Evolutionary conservation across 805 yeast species (phyloP).

Genomic region (Sugiyamaella chiloensis): DNA sequence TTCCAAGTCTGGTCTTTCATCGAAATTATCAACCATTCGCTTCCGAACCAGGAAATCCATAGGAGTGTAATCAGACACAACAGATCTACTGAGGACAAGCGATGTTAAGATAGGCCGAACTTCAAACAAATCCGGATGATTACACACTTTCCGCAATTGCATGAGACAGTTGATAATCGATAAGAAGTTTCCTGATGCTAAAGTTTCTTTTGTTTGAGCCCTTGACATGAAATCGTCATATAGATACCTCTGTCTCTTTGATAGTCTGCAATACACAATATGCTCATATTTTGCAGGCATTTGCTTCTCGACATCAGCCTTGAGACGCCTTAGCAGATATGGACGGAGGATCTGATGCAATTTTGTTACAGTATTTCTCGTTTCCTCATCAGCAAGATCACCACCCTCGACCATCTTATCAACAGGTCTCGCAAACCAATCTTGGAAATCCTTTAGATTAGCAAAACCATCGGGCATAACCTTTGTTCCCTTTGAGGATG

Average conservation of each 20-base stretch:
- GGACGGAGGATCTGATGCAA: slow-evolving; percentile 94
- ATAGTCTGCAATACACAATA: slow-evolving; percentile 83
- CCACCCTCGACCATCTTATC: slow-evolving; percentile 84
- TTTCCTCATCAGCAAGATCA: slow-evolving; percentile 56
- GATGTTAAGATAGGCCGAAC: slow-evolving; percentile 94
- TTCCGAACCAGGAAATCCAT: slow-evolving; percentile 42
- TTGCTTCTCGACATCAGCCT: slow-evolving; percentile 95
- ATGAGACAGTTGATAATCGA: slow-evolving; percentile 94
- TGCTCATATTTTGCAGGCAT: slow-evolving; percentile 99
- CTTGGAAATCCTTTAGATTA: slow-evolving; percentile 90
- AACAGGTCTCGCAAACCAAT: slow-evolving; percentile 98
- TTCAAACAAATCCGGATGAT: slow-evolving; percentile 94
- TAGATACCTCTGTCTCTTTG: slow-evolving; percentile 85
- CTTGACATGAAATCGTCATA: slow-evolving; percentile 97
- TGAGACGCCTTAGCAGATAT: slow-evolving; percentile 82
- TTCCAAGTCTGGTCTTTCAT: slow-evolving; percentile 45
- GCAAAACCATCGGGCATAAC: slow-evolving; percentile 94
- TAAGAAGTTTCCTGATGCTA: slow-evolving; percentile 90
- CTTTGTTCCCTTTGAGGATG: slow-evolving; percentile 60
- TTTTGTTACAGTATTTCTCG: slow-evolving; percentile 78
- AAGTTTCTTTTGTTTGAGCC: slow-evolving; percentile 90
- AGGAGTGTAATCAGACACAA: slow-evolving; percentile 46
- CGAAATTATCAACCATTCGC: slow-evolving; percentile 24
- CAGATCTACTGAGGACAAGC: slow-evolving; percentile 67
- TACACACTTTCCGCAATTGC: slow-evolving; percentile 96